Evolutionary conservation across 140 eudicot genomes (phyloP).

Genomic region (Bidens hawaiensis): DNA sequence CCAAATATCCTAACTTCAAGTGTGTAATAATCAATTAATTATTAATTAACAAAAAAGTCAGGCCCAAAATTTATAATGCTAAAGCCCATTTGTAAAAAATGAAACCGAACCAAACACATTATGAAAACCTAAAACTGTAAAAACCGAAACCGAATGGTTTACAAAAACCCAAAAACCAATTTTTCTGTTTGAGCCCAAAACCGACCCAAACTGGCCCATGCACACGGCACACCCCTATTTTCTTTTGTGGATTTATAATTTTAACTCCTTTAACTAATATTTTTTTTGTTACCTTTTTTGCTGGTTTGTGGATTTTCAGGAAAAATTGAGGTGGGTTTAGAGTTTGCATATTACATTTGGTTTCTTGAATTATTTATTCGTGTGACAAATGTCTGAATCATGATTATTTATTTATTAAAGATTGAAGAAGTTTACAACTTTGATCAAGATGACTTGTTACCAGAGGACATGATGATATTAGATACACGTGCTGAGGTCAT

Average conservation of each 20-base stretch:
- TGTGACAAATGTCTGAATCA: constrained; percentile 6
- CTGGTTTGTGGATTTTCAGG: constrained; percentile 48
- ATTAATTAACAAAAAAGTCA: no score
- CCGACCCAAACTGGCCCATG: no score
- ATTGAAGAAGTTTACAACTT: constrained; percentile 90
- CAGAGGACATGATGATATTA: constrained; percentile 83
- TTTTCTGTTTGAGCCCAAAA: no score
- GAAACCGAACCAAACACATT: no score
- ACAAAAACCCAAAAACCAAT: no score
- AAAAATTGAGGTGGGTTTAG: constrained; percentile 71
- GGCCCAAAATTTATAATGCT: no score
- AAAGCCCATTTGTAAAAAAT: no score
- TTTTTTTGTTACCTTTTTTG: constrained; percentile 25
- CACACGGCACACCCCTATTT: no score
- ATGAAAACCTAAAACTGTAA: no score
- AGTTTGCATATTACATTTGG: not conserved
- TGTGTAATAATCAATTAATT: no score
- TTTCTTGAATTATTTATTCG: not conserved
- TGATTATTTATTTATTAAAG: constrained; percentile 24
- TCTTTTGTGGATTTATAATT: not conserved
- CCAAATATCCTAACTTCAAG: no score
- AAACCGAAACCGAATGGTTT: no score
- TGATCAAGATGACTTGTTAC: constrained; percentile 87
- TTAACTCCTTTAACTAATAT: constrained; percentile 25
- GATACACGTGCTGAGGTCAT: constrained; percentile 90